These are phyloP conservation scores for Mycena galopus DNA, from an alignment of 768 basidiomycete genomes.

Conservation along the genomic window DNA sequence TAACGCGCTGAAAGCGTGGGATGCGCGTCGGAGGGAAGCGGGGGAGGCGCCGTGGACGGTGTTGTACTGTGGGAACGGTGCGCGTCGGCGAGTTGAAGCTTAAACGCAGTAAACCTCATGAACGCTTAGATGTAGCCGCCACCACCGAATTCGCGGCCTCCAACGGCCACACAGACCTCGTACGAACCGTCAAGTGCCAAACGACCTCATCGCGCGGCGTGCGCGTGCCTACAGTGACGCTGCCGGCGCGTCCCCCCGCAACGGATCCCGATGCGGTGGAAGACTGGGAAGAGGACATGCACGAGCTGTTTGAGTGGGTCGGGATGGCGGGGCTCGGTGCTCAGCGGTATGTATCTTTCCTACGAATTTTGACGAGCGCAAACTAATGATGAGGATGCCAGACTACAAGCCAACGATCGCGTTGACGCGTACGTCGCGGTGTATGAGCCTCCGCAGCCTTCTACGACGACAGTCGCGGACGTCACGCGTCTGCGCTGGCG, in stretches of 20 bases:
- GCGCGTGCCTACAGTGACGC: conserved; percentile 22
- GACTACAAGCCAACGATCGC: conserved; percentile 71
- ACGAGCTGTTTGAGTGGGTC: conserved; percentile 76
- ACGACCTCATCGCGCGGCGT: background rate
- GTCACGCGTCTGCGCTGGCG: conserved; percentile 71
- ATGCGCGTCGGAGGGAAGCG: conserved; percentile 52
- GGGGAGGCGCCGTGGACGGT: conserved; percentile 61
- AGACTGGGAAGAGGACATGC: conserved; percentile 63
- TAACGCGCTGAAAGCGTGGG: conserved; percentile 63
- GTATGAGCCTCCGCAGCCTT: conserved; percentile 66
- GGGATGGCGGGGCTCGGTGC: conserved; percentile 78
- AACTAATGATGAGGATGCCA: conserved; percentile 40
- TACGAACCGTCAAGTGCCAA: conserved; percentile 43
- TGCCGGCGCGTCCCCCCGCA: conserved; percentile 9
- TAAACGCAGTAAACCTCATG: background rate
- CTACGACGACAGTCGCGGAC: conserved; percentile 53
- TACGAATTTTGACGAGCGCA: conserved; percentile 1
- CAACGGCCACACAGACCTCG: conserved; percentile 19
- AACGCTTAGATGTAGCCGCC: conserved; percentile 11
- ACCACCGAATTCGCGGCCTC: conserved; percentile 13
- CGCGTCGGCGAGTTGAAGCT: background rate
- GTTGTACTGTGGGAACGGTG: conserved; percentile 52
- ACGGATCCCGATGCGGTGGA: conserved; percentile 51
- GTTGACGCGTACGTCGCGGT: conserved; percentile 79
- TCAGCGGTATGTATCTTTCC: conserved; percentile 61